Base-by-base conservation (phyloP, 495 filamentous ascomycete species). In the Cercophora scortea region DNA sequence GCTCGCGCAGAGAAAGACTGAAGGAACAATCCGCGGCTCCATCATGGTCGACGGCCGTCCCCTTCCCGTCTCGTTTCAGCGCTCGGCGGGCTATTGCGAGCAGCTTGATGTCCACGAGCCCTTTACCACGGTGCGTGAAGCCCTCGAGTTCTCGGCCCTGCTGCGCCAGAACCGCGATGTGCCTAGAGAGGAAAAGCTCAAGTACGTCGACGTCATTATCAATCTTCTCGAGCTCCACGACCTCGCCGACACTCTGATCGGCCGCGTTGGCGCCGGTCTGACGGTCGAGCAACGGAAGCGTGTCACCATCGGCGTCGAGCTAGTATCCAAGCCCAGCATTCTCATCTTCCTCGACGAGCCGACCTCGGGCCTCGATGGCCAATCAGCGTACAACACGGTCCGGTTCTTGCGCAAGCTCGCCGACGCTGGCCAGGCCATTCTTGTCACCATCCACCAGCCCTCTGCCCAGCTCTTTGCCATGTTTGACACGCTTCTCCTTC, bases 371-470 rank as follows among this genome's bases (percentile, higher is more conserved):
- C 80, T 96, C n/a, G 91, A 96, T 66, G 84, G 81, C 40, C 88
- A 94, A 60, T 84, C 85, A 1, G 90, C 90, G 0, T 89, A 75
- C 67, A 88, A 83, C 0, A 91, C 94, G 54, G 78, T 94, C 3
- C 77, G 83, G 12, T 93, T 94, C 73, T 67, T 95, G 47, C 85
- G 84, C 73, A 96, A 95, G 66, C 75, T 95, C 3, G 80, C 86
- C 32, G 76, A 81, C 17, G 85, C 85, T 58, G 90, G 90, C 9
- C 89, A 94, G 64, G 88, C 90, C 34, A 85, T 95, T 66, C 79
- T 95, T 13, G 91, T 88, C 65, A 95, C 90, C 7, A 95, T 97
- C 55, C 92, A 97, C 68, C 92, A 97, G 60, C 90, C 90, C 3
- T 90, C 86, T 0, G 88, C 89, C 39, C 86, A 91, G 70, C 75